Evolutionary conservation across 805 yeast species (phyloP).

Genomic region (Cyberlindnera xishuangbannaensis): DNA sequence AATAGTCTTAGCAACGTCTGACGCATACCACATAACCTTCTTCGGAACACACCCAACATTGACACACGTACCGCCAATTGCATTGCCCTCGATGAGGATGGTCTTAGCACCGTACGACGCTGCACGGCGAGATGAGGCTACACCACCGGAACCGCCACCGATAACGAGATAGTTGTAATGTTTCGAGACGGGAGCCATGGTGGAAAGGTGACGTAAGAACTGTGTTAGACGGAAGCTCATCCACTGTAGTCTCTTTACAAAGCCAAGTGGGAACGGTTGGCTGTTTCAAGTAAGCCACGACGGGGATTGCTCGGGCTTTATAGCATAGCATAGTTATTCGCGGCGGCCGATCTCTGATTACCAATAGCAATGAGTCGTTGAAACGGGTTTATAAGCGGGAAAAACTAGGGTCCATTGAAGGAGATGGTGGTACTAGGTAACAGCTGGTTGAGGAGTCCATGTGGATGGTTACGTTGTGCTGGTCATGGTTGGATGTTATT

Average conservation of each 20-base stretch:
- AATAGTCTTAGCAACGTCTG: constrained; percentile 76
- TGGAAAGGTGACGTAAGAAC: constrained; percentile 13
- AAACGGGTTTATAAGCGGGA: no score
- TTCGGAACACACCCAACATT: constrained; percentile 99
- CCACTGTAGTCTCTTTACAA: no score
- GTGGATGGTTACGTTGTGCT: no score
- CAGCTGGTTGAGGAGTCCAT: no score
- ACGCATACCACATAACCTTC: constrained; percentile 98
- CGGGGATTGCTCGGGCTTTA: no score
- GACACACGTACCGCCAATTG: constrained; percentile 97
- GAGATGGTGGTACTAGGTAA: no score
- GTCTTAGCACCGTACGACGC: constrained; percentile 91
- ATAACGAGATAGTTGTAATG: constrained; percentile 91
- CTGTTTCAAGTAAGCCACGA: neutral
- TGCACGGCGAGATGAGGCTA: constrained; percentile 96
- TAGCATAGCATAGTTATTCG: no score
- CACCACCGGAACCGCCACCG: constrained; percentile 99
- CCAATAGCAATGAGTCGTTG: no score
- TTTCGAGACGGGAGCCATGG: no score
- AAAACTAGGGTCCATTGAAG: no score
- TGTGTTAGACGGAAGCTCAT: constrained; percentile 7
- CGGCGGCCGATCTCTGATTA: no score
- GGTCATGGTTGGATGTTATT: no score
- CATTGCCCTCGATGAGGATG: constrained; percentile 71
- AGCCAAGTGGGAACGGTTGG: neutral